These are phyloP conservation scores for Aspergillus sclerotialis DNA, from an alignment of 2,329 filamentous ascomycete species.

Conservation along the genomic window DNA sequence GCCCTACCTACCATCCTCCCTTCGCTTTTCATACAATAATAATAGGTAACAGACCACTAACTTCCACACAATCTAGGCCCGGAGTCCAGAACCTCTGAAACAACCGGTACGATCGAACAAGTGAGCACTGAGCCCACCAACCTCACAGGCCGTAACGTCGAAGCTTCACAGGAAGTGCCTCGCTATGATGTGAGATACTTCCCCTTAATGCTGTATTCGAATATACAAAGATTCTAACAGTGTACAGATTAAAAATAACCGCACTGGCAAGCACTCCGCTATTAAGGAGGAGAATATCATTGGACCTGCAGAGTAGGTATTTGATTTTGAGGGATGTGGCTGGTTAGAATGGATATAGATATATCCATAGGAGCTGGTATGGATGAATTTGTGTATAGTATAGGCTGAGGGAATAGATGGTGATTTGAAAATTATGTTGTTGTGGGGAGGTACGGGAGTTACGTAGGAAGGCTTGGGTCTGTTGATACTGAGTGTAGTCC, in stretches of 20 bases:
- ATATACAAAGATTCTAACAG: conserved; percentile 4
- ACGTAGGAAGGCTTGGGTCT: no score
- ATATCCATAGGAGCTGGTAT: no score
- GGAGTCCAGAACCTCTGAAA: conserved; percentile 31
- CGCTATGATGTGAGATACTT: conserved; percentile 35
- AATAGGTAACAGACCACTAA: neutral
- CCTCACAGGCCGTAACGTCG: conserved; percentile 29
- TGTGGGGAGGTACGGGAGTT: no score
- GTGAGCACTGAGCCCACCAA: conserved; percentile 27
- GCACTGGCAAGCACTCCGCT: conserved; percentile 19
- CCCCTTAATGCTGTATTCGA: neutral
- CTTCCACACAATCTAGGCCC: conserved; percentile 22
- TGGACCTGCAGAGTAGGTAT: conserved; percentile 15
- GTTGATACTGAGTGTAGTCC: no score
- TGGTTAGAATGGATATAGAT: neutral
- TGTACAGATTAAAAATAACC: conserved; percentile 19
- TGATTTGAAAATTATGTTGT: no score
- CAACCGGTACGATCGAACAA: conserved; percentile 29
- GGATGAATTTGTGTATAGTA: no score
- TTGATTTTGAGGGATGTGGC: neutral
- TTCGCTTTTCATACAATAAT: neutral
- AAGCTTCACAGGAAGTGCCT: conserved; percentile 26
- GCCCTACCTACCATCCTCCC: neutral
- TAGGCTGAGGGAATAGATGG: no score
- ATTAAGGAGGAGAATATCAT: conserved; percentile 26